These are phyloP conservation scores for Brassica hybrid DNA, from an alignment of 441 rosid species.

Conservation along the genomic window DNA sequence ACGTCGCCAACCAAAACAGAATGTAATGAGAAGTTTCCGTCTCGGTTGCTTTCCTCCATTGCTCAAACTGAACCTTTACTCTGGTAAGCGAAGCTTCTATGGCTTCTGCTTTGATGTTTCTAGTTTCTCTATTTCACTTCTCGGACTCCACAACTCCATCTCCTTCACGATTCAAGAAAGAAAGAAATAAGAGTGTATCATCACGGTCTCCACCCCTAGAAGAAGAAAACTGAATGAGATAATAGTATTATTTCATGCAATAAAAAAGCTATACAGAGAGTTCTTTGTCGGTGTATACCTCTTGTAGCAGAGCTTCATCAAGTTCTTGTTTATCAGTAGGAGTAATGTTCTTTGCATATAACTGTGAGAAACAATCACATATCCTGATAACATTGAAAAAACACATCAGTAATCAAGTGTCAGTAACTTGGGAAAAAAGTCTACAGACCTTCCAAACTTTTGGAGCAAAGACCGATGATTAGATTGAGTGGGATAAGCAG, in stretches of 20 bases:
- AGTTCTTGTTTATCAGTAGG: slow-evolving; percentile 91
- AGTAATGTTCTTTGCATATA: slow-evolving; percentile 83
- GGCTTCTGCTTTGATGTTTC: background rate
- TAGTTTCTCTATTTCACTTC: background rate
- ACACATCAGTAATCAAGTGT: slow-evolving; percentile 7
- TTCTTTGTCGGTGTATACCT: slow-evolving; percentile 49
- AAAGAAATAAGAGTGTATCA: slow-evolving; percentile 48
- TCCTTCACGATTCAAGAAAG: background rate
- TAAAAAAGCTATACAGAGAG: background rate
- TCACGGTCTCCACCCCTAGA: slow-evolving; percentile 98
- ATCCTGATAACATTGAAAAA: slow-evolving; percentile 52
- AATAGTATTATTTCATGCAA: background rate
- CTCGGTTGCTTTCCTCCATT: background rate
- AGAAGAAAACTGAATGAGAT: slow-evolving; percentile 81
- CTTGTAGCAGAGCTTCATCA: slow-evolving; percentile 89
- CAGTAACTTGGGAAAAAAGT: background rate
- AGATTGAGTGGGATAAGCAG: too few relatives aligned
- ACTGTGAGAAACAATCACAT: slow-evolving; percentile 71
- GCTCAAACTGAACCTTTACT: background rate
- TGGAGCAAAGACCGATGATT: background rate
- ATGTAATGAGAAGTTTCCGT: background rate
- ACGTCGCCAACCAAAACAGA: background rate
- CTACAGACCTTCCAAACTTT: background rate
- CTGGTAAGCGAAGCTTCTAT: too few relatives aligned
- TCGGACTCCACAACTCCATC: background rate